phyloP scores from a whole-genome alignment of 192 early-diverging fungal genomes.

The Coemansia sp. region DNA sequence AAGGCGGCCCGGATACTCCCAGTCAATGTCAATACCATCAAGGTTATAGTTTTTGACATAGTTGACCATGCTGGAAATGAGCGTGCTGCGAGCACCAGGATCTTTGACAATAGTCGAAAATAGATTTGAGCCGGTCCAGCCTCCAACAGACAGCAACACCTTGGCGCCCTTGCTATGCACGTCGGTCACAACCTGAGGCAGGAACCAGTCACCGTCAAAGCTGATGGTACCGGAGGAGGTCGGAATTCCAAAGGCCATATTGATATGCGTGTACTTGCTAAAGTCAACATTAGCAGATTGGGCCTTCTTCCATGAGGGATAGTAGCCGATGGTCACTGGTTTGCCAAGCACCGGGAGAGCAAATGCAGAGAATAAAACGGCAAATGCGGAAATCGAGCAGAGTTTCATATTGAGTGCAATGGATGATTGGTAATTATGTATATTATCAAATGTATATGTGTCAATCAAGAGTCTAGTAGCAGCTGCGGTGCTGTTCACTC shows the following conservation, averaged over 20 bases:
- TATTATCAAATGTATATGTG: too few relatives aligned
- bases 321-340: slow-evolving; percentile 32
- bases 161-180: slow-evolving; percentile 57
- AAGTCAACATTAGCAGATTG: slow-evolving; percentile 21
- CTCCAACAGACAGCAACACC: slow-evolving; percentile 62
- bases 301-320: slow-evolving; percentile 28
- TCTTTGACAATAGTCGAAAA: slow-evolving; percentile 49
- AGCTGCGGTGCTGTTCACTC: too few relatives aligned
- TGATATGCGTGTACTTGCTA: slow-evolving; percentile 62
- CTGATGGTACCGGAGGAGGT: slow-evolving; percentile 22
- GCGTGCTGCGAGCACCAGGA: slow-evolving; percentile 18
- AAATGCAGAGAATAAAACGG: slow-evolving; percentile 1
- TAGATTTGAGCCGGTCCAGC: slow-evolving; percentile 57
- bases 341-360: neutral
- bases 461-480: too few relatives aligned
- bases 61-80: slow-evolving; percentile 45
- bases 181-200: slow-evolving; percentile 37
- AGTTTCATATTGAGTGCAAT: slow-evolving; percentile 11
- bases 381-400: slow-evolving; percentile 1
- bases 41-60: slow-evolving; percentile 48
- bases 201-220: slow-evolving; percentile 25
- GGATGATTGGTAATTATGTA: too few relatives aligned
- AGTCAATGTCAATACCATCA: slow-evolving; percentile 71
- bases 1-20: slow-evolving; percentile 61
- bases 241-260: slow-evolving; percentile 60